Percentiles rank a stretch among this genome's conserved stretches.
These are phyloP conservation scores for Eucalyptus sp. DNA, from an alignment of 345 rosid genomes.

Conservation along the genomic window DNA sequence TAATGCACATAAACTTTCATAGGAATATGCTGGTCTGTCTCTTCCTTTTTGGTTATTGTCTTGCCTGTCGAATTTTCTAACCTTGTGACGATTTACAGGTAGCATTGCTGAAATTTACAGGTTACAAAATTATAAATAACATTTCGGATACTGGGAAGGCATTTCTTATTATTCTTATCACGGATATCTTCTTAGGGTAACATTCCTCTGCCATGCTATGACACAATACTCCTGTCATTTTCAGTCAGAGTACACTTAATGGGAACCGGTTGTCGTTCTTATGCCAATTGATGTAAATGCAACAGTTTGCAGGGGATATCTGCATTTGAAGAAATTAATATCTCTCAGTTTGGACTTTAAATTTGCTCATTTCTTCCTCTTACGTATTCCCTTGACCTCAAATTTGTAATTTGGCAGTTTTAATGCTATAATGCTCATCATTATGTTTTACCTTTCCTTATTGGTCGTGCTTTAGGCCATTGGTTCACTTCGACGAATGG, in stretches of 20 bases:
- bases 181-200: constrained; percentile 89
- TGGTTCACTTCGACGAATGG: background rate
- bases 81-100: constrained; percentile 36
- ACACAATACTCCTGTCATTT: background rate
- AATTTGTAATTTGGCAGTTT: background rate
- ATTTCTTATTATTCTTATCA: constrained; percentile 62
- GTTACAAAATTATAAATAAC: constrained; percentile 73
- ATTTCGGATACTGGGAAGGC: constrained; percentile 88
- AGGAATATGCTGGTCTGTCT: background rate
- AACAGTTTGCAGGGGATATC: background rate
- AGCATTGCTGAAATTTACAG: constrained; percentile 90
- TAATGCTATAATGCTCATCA: background rate
- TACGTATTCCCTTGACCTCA: background rate
- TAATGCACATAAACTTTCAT: background rate
- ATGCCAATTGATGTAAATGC: background rate
- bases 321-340: background rate
- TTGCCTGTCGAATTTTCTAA: background rate
- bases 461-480: background rate
- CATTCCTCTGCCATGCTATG: background rate
- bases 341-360: background rate
- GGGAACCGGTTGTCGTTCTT: background rate
- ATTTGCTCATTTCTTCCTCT: background rate
- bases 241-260: background rate
- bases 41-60: background rate
- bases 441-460: background rate